Base-by-base conservation (phyloP, 306 rosid species). In the Dalbergia oliveri region DNA sequence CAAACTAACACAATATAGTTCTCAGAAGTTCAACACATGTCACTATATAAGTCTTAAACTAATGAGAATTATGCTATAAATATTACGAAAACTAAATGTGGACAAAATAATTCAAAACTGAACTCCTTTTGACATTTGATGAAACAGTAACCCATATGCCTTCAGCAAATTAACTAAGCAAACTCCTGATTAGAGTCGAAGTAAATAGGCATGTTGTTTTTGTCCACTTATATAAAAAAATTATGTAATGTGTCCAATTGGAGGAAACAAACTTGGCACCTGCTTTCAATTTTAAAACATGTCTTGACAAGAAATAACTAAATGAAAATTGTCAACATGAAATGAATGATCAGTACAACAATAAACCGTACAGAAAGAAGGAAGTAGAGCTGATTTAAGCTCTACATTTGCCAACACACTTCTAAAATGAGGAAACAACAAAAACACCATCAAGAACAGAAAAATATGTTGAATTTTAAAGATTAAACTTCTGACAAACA, bases 381-480 rank as follows among this genome's bases (percentile, higher is more conserved):
- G 34, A 18, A 66, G 34, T 49, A 16, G 37, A 53, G 45, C 16
- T 31, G 53, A 41, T 76, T 51, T 49, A 75, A 58, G 80, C 39
- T 47, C 14, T 15, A 14, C 49, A 43, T 43, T 39, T 13, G 15
- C 23, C 10, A 50, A 21, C 31, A 26, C 31, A 59, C 37, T 21
- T 26, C 31, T 26, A 26, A 26, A 26, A 26, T 60, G 57, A 61
- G 35, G 44, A 45, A 63, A 56, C 33, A 83, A 71, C 37, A 58
- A 78, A 77, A 78, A 57, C 31, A 23, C 65, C 33, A 50, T 66
- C 62, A 83, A 72, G 56, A 78, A 78, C 57, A 31, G 19, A 78
- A 69, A 77, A 57, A 33, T 14, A 39, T 35, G 60, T 66, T 66
- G 72, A 50, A 49, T 3, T 78, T 73, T 35, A 50, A 60, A 44